These are phyloP conservation scores for Ophiostoma sp. DNA, from an alignment of 2,329 filamentous ascomycete species.

Conservation along the genomic window DNA sequence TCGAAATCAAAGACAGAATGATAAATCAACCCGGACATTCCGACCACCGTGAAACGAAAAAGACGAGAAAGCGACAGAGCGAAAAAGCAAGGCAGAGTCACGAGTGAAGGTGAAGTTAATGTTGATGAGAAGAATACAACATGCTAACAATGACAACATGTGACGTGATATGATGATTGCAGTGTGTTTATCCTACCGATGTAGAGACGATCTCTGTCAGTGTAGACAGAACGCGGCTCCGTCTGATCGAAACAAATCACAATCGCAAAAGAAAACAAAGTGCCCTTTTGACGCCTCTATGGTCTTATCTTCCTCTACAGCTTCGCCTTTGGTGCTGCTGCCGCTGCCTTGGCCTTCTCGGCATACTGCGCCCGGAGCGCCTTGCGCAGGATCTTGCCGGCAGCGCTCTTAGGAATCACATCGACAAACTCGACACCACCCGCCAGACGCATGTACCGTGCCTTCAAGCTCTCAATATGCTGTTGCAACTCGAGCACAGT, in stretches of 20 bases:
- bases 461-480: conserved; percentile 29
- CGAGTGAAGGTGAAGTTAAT: neutral
- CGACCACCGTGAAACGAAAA: neutral
- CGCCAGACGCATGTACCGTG: conserved; percentile 51
- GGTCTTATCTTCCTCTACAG: neutral
- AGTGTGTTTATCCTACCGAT: neutral
- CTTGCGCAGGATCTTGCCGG: conserved; percentile 58
- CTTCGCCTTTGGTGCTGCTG: neutral
- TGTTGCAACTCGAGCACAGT: neutral
- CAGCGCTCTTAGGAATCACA: conserved; percentile 50
- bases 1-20: neutral
- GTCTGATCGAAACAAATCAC: neutral
- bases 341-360: neutral
- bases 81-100: neutral
- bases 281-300: neutral
- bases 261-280: no score
- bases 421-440: conserved; percentile 56
- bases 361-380: neutral
- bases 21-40: neutral
- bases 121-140: neutral
- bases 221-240: neutral
- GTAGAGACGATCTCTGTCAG: neutral
- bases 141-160: neutral
- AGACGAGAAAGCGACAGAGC: neutral
- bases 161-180: neutral